These are phyloP conservation scores for Agrocybe chaxingu DNA, from an alignment of 768 basidiomycete species.

Conservation along the genomic window DNA sequence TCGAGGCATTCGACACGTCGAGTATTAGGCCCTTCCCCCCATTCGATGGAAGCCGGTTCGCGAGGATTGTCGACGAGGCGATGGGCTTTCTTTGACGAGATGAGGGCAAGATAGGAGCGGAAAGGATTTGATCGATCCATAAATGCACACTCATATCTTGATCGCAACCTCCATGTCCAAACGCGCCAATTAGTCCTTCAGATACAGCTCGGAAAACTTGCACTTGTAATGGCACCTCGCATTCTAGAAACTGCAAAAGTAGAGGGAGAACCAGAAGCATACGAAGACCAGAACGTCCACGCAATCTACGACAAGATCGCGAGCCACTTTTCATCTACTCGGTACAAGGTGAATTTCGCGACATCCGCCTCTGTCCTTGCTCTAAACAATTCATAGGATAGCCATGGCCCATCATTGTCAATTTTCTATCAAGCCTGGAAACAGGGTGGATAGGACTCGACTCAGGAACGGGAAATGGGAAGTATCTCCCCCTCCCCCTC, in stretches of 20 bases:
- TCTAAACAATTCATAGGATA: slow-evolving; percentile 26
- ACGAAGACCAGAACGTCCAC: slow-evolving; percentile 80
- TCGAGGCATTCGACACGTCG: slow-evolving; percentile 44
- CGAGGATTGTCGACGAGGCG: slow-evolving; percentile 66
- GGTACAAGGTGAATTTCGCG: slow-evolving; percentile 68
- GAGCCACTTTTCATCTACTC: slow-evolving; percentile 80
- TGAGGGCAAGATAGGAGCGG: slow-evolving; percentile 2
- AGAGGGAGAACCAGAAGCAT: slow-evolving; percentile 47
- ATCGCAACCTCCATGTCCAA: background rate
- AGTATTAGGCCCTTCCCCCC: slow-evolving; percentile 58
- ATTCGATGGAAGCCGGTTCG: slow-evolving; percentile 67
- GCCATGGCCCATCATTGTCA: slow-evolving; percentile 88
- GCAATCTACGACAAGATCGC: slow-evolving; percentile 84
- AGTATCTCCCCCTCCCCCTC: slow-evolving; percentile 80
- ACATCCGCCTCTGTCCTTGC: background rate
- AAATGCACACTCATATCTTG: background rate
- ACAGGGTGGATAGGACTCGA: slow-evolving; percentile 87
- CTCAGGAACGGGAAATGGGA: slow-evolving; percentile 96
- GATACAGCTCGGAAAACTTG: background rate
- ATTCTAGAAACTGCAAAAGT: slow-evolving; percentile 39
- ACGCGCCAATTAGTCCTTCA: background rate
- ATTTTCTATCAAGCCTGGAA: slow-evolving; percentile 69
- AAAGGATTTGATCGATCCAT: slow-evolving; percentile 5
- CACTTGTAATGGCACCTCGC: slow-evolving; percentile 25
- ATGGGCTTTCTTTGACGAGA: slow-evolving; percentile 61